Base-by-base conservation (phyloP, 2,329 filamentous ascomycete species). In the Knoxdaviesia proteae region DNA sequence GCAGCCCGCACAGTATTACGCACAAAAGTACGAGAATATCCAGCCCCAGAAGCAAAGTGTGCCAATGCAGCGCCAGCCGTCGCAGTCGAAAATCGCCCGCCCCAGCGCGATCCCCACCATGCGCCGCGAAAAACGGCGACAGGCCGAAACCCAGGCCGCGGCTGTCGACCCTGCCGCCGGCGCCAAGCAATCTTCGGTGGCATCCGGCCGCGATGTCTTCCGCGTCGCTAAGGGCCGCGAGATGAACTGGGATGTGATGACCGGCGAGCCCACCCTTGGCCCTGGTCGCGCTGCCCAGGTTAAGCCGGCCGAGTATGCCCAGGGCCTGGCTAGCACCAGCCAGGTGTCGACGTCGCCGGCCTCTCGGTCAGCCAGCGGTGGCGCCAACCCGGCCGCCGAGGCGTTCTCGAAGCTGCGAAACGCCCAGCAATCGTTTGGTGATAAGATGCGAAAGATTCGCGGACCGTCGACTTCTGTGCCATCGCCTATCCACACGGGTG, bases 191-290 rank as follows among this genome's bases (percentile, higher is more conserved):
- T 20, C 20, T 20, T 20, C 20, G 2, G 20, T 20, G 20, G 20
- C 20, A 20, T 20, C 42, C 8, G 46, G 47, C 9, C 41, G 46
- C 10, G 46, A 49, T 40, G 34, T 49, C 6, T 49, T 49, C 34
- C 42, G 42, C 30, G 42, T 47, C 39, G 46, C 47, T 8, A 39
- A 47, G 33, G 46, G 46, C 30, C 44, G 42, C n/a, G 63, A 68
- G 46, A 65, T 64, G 29, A 61, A 64, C 48, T 80, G 76, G 76
- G 75, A 83, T 57, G 69, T 69, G 40, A 72, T 70, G 53, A 77
- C 77, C 3, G 77, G 74, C 6, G 77, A 81, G 51, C 71, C 74
- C 36, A 77, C 71, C 5, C 67, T 62, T n/a, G 68, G 61, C 43
- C 65, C 61, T 40, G 74, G 74, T 9, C 70, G 65, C 45, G 60